These are phyloP conservation scores for Platismatia glauca DNA, from an alignment of 495 filamentous ascomycete species.

Conservation along the genomic window DNA sequence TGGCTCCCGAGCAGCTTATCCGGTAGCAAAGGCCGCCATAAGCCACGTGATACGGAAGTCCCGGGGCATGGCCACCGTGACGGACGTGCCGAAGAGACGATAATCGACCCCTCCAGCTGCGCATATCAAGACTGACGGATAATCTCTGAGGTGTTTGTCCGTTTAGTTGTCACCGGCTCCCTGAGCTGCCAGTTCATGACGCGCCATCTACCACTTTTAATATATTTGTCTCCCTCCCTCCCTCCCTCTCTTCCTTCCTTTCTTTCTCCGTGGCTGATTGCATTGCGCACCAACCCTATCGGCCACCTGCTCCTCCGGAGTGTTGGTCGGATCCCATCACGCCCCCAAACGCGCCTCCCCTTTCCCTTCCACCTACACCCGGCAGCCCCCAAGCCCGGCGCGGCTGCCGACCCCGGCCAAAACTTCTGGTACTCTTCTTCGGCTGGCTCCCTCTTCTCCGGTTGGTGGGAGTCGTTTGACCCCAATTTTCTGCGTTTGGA, in stretches of 20 bases:
- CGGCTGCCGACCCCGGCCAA: neutral
- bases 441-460: neutral
- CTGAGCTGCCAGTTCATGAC: neutral
- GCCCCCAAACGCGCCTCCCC: neutral
- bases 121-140: neutral
- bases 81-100: neutral
- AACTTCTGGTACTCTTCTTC: neutral
- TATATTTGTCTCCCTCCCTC: neutral
- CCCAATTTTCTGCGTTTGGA: neutral
- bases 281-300: neutral
- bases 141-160: neutral
- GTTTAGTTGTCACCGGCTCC: neutral
- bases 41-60: too few relatives aligned
- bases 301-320: neutral
- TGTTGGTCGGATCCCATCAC: neutral
- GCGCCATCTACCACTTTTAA: neutral
- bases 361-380: neutral
- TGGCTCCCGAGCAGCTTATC: neutral
- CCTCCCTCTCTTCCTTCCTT: neutral
- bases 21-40: neutral
- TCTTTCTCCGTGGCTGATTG: neutral
- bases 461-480: neutral
- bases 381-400: neutral
- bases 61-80: neutral
- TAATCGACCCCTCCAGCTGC: neutral